A percentile compares a stretch with the other conserved stretches of the same genome.
Evolutionary conservation across 2,329 filamentous ascomycete genomes (phyloP).

Genomic region (Xylaria sp.): DNA sequence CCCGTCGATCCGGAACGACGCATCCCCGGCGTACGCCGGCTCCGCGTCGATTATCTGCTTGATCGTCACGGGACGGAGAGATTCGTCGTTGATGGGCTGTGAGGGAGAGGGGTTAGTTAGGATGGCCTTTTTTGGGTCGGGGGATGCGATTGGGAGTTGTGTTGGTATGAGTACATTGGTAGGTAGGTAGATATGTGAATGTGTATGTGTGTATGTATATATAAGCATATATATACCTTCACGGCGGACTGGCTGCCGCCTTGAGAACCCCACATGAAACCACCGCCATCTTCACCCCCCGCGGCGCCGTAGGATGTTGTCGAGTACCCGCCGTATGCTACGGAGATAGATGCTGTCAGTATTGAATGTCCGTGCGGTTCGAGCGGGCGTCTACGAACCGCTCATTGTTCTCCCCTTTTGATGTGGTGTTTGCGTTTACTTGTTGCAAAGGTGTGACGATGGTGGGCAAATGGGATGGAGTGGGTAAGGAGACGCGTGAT

Average conservation of each 20-base stretch:
- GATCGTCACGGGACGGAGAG: slow-evolving; percentile 91
- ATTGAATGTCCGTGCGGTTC: neutral
- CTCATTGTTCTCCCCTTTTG: slow-evolving; percentile 29
- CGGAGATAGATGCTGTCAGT: slow-evolving; percentile 33
- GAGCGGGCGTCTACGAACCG: slow-evolving; percentile 24
- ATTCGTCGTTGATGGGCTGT: slow-evolving; percentile 78
- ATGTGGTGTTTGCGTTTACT: slow-evolving; percentile 13
- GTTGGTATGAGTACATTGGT: slow-evolving; percentile 3
- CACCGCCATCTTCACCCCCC: slow-evolving; percentile 69
- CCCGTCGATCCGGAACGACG: slow-evolving; percentile 86
- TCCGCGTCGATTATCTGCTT: slow-evolving; percentile 90
- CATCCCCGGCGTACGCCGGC: slow-evolving; percentile 69
- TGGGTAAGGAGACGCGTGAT: slow-evolving; percentile 41
- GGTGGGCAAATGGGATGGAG: slow-evolving; percentile 14
- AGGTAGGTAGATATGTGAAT: too few relatives aligned
- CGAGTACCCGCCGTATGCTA: slow-evolving; percentile 62
- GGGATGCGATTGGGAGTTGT: too few relatives aligned
- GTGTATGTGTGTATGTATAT: neutral
- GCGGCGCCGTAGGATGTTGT: slow-evolving; percentile 61
- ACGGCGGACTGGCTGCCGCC: slow-evolving; percentile 61
- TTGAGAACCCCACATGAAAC: slow-evolving; percentile 71
- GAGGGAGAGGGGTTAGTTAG: slow-evolving; percentile 21
- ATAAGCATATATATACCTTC: slow-evolving; percentile 41
- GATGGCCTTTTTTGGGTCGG: neutral
- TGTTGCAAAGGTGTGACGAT: slow-evolving; percentile 2